Percentiles rank a stretch among this genome's conserved stretches.
Evolutionary conservation across 345 rosid species (phyloP).

Genomic region (Laguncularia racemosa): DNA sequence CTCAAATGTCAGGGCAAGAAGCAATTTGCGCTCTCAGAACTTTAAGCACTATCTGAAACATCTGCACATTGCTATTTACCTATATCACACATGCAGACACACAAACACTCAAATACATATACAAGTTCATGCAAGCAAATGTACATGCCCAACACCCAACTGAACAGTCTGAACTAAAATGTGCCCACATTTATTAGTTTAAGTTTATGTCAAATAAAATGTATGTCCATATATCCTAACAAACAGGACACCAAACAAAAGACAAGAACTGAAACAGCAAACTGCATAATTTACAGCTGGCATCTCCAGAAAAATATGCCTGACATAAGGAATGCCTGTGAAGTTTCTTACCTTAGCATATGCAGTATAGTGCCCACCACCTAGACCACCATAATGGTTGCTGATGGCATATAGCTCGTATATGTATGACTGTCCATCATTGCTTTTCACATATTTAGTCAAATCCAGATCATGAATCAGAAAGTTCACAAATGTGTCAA

Average conservation of each 20-base stretch:
- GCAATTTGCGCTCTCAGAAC: too few relatives aligned
- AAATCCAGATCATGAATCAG: conserved; percentile 74
- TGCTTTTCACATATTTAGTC: conserved; percentile 60
- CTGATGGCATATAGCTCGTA: conserved; percentile 87
- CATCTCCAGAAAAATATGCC: background rate
- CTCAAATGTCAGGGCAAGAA: too few relatives aligned
- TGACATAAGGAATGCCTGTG: background rate
- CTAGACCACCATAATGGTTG: conserved; percentile 91
- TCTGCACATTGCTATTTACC: too few relatives aligned
- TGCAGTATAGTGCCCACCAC: conserved; percentile 96
- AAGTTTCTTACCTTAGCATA: conserved; percentile 60
- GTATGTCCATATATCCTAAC: background rate
- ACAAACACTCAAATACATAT: too few relatives aligned
- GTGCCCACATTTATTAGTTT: background rate
- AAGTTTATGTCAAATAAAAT: background rate
- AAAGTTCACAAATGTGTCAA: conserved; percentile 75
- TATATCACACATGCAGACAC: too few relatives aligned
- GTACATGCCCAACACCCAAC: too few relatives aligned
- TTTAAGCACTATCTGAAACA: too few relatives aligned
- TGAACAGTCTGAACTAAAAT: too few relatives aligned
- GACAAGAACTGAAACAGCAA: too few relatives aligned
- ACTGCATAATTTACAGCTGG: too few relatives aligned
- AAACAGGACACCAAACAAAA: too few relatives aligned
- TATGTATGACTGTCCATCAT: conserved; percentile 44
- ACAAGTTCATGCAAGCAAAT: too few relatives aligned